These are phyloP conservation scores for Lotus japonicus DNA, from an alignment of 306 rosid genomes.

Conservation along the genomic window DNA sequence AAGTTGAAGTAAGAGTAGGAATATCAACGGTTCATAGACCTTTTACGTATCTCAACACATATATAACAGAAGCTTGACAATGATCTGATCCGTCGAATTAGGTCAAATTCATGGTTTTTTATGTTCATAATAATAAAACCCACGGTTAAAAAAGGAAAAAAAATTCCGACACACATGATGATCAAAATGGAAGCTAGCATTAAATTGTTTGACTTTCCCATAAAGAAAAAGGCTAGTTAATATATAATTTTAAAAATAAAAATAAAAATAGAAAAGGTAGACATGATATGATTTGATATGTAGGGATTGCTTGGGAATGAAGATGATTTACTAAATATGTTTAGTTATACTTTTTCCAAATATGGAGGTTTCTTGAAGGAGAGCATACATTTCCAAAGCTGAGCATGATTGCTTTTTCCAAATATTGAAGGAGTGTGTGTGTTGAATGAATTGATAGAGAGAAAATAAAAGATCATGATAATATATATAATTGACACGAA, in stretches of 20 bases:
- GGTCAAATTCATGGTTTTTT: too few species aligned
- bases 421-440: constrained; percentile 21
- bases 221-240: neutral
- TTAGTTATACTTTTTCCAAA: constrained; percentile 38
- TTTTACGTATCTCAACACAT: too few species aligned
- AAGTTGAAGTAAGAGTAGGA: too few species aligned
- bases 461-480: too few species aligned
- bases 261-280: neutral
- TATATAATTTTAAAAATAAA: too few species aligned
- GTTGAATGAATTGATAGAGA: too few species aligned
- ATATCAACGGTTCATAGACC: too few species aligned
- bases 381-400: constrained; percentile 39
- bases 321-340: constrained; percentile 37
- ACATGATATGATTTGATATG: neutral
- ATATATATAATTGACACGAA: constrained; percentile 50
- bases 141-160: too few species aligned
- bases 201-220: constrained; percentile 21
- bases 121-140: too few species aligned
- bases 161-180: too few species aligned
- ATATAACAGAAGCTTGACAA: too few species aligned
- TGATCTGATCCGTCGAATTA: too few species aligned
- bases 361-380: constrained; percentile 63
- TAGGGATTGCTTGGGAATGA: constrained; percentile 54
- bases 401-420: constrained; percentile 38
- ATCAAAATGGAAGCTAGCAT: neutral